Conservation (phyloP, 441 rosid genomes). For the Populus hybrid region DNA sequence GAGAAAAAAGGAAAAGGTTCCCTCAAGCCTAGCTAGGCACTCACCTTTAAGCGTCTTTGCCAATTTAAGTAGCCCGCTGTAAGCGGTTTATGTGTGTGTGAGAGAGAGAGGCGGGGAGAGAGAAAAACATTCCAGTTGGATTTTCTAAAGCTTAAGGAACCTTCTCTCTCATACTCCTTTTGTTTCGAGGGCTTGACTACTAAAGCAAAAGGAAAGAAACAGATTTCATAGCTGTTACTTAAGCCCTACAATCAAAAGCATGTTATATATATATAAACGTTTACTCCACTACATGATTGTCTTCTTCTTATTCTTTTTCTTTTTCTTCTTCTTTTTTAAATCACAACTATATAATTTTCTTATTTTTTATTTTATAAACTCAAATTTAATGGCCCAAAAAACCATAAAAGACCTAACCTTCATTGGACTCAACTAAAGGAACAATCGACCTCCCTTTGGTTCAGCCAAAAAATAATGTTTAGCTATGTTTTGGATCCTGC, state of each 20-base stretch:
- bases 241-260: constrained; percentile 27
- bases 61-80: constrained; percentile 39
- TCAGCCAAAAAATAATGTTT: too few species aligned
- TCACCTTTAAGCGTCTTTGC: constrained; percentile 53
- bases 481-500: too few species aligned
- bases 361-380: too few species aligned
- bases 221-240: constrained; percentile 47
- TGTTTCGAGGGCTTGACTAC: constrained; percentile 40
- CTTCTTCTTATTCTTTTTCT: too few species aligned
- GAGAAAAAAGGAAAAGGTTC: constrained; percentile 43
- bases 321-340: too few species aligned
- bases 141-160: constrained; percentile 25
- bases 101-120: too few species aligned
- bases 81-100: constrained; percentile 51
- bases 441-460: too few species aligned
- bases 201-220: constrained; percentile 59
- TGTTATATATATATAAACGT: neutral
- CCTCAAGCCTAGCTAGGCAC: constrained; percentile 26
- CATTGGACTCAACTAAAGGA: too few species aligned
- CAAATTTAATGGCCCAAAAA: too few species aligned
- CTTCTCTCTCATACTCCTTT: constrained; percentile 1
- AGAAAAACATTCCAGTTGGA: constrained; percentile 3
- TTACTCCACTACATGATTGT: neutral
- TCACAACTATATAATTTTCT: too few species aligned
- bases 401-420: too few species aligned